Conservation (phyloP, 257 asterid genomes). For the Striga asiatica region DNA sequence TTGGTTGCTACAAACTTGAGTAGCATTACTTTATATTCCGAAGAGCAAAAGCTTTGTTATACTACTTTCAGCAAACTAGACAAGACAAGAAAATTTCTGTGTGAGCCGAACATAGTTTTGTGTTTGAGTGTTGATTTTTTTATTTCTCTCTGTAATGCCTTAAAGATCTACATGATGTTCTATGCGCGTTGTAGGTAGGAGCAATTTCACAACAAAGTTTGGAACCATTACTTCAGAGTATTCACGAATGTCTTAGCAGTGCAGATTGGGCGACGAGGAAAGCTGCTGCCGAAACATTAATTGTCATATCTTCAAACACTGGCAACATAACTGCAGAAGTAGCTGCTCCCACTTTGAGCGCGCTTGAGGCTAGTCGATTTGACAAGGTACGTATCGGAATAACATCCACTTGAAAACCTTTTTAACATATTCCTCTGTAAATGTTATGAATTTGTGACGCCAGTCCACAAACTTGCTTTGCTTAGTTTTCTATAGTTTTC, state of each 20-base stretch:
- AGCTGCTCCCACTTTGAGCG: conserved; percentile 63
- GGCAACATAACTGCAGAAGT: conserved; percentile 50
- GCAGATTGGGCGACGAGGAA: conserved; percentile 96
- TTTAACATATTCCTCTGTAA: not conserved
- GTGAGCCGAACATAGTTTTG: not conserved
- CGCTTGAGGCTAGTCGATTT: conserved; percentile 85
- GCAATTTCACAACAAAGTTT: conserved; percentile 77
- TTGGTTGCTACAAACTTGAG: conserved; percentile 5
- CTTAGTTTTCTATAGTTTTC: not conserved
- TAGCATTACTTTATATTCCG: not conserved
- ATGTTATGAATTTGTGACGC: not conserved
- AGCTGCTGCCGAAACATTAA: conserved; percentile 91
- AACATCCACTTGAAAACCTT: not conserved
- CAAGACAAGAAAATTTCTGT: not conserved
- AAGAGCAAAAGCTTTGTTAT: conserved; percentile 4
- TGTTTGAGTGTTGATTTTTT: not conserved
- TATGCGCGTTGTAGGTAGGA: conserved; percentile 57
- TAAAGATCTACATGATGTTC: not conserved
- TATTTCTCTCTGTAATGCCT: not conserved
- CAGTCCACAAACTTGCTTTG: too few relatives aligned
- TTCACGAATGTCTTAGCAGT: conserved; percentile 72
- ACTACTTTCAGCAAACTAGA: conserved; percentile 15
- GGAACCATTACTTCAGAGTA: conserved; percentile 68
- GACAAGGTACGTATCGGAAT: conserved; percentile 57
- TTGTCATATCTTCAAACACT: conserved; percentile 46